phyloP scores from a whole-genome alignment of 441 rosid species.

The Flueggea neowawraea region DNA sequence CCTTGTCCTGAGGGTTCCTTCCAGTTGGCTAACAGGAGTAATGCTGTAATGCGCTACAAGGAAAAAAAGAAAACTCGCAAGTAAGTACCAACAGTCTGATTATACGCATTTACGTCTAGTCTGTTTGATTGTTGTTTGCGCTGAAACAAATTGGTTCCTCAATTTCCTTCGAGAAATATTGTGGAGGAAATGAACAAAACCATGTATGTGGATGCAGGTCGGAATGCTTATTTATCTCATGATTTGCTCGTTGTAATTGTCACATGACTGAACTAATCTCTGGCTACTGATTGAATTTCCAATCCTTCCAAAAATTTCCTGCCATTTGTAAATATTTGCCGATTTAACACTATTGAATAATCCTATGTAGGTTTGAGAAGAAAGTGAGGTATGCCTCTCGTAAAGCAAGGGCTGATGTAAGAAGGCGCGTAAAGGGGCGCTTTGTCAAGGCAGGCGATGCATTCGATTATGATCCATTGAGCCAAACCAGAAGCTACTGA shows the following conservation, averaged over 20 bases:
- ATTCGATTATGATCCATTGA: constrained; percentile 92
- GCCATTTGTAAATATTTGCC: no score
- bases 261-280: no score
- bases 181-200: no score
- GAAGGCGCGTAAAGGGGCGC: constrained; percentile 96
- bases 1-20: constrained; percentile 58
- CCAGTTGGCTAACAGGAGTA: constrained; percentile 60
- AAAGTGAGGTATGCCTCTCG: constrained; percentile 95
- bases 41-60: constrained; percentile 96
- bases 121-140: no score
- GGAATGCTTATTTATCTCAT: not conserved
- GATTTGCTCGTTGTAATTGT: not conserved
- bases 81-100: constrained; percentile 39
- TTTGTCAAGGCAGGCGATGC: constrained; percentile 98
- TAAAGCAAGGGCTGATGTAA: constrained; percentile 98
- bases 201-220: no score
- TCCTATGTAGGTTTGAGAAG: constrained; percentile 74
- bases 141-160: no score
- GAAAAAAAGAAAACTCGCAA: constrained; percentile 95
- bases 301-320: no score
- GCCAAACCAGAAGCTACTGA: constrained; percentile 89
- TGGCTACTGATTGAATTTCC: no score
- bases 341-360: not conserved
- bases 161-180: no score
- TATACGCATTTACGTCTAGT: no score